Conservation (phyloP, 768 basidiomycete genomes). For the Serendipita vermifera region DNA sequence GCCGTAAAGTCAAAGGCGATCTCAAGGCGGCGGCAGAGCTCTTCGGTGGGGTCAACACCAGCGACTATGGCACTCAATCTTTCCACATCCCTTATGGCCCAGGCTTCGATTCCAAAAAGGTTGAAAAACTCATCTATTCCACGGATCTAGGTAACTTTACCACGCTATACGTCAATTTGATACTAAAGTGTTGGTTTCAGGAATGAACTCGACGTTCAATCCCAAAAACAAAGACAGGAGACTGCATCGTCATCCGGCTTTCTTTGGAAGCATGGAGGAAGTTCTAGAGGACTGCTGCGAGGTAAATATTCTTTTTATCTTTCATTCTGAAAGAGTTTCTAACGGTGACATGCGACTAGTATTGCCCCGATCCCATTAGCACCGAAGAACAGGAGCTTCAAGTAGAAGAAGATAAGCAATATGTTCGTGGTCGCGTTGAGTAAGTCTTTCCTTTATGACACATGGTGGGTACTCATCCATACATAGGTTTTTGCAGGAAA, state of each 20-base stretch:
- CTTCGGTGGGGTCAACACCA: slow-evolving; percentile 36
- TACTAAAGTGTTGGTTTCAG: no score
- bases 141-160: slow-evolving; percentile 27
- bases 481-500: slow-evolving; percentile 42
- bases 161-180: no score
- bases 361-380: slow-evolving; percentile 42
- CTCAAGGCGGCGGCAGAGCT: slow-evolving; percentile 34
- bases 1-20: slow-evolving; percentile 40
- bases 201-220: slow-evolving; percentile 39
- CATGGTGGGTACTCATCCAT: neutral
- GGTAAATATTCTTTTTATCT: slow-evolving; percentile 22
- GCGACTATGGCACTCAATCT: slow-evolving; percentile 41
- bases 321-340: neutral
- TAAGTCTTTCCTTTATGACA: slow-evolving; percentile 20
- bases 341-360: slow-evolving; percentile 22
- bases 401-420: slow-evolving; percentile 38
- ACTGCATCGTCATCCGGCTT: slow-evolving; percentile 51
- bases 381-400: slow-evolving; percentile 43
- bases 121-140: slow-evolving; percentile 44
- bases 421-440: slow-evolving; percentile 42
- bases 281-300: slow-evolving; percentile 51
- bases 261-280: slow-evolving; percentile 46
- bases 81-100: slow-evolving; percentile 52
- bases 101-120: slow-evolving; percentile 42
- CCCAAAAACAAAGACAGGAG: slow-evolving; percentile 47